phyloP scores from a whole-genome alignment of 177 flowering plant species.

The Vitis hybrid region DNA sequence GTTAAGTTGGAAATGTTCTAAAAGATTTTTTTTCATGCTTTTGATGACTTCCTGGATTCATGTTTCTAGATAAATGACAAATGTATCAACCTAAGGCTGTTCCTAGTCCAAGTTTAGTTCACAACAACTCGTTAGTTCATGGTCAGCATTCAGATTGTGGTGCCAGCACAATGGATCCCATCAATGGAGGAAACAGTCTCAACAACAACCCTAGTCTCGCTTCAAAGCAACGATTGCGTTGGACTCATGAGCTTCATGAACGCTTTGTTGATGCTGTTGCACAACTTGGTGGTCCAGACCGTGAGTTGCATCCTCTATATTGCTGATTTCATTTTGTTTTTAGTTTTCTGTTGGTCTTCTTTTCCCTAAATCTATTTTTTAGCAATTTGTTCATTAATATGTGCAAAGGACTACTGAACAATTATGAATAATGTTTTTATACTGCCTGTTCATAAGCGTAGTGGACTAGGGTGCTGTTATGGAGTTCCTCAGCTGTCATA shows the following conservation, averaged over 20 bases:
- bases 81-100: constrained; percentile 36
- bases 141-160: constrained; percentile 36
- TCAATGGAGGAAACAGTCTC: constrained; percentile 36
- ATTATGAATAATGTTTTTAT: not conserved
- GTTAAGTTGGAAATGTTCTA: not conserved
- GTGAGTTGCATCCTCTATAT: constrained; percentile 43
- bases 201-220: constrained; percentile 52
- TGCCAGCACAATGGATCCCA: constrained; percentile 39
- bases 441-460: too few relatives aligned
- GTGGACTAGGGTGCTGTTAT: too few relatives aligned
- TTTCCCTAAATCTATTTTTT: not conserved
- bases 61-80: constrained; percentile 31
- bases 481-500: too few relatives aligned
- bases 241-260: constrained; percentile 90
- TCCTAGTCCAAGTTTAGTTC: constrained; percentile 41
- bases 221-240: constrained; percentile 77
- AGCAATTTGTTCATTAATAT: not conserved
- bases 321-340: not conserved
- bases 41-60: not conserved
- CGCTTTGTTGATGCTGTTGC: constrained; percentile 88
- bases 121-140: constrained; percentile 30
- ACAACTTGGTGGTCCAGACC: constrained; percentile 89
- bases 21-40: not conserved
- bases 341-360: not conserved
- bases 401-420: too few relatives aligned